Evolutionary conservation across 495 filamentous ascomycete genomes (phyloP), one percentile per base, ranked within the genome.

Genomic region (Tetracladium marchalianum): DNA sequence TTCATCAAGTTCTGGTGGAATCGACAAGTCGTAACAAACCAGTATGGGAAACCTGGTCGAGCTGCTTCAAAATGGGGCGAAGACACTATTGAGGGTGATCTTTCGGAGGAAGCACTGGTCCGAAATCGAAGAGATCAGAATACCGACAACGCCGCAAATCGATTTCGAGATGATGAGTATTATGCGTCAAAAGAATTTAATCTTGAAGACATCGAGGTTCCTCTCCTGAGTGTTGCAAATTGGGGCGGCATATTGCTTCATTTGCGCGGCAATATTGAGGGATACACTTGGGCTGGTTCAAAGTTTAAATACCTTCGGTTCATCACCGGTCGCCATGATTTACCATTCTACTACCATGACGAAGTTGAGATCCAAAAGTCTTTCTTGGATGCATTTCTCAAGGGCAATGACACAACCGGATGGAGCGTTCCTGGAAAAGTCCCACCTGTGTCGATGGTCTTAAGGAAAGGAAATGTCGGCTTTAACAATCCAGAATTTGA

Each of bases 351-450:
- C 22, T 27, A 27, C 22, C 22, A 27, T 7, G 22, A 27, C 7
- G 22, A 27, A 27, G 22, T 27, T 7, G 22, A 27, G 7, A 16
- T 84, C 0, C 79, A 84, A 53, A 66, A 65, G 17, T 75, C 71
- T 47, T 82, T 84, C 50, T 63, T 82, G 1, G 72, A 79, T 47
- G 80, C 79, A 0, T 84, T 82, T 53, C 69, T 84, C 27, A 80
- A 78, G 52, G 75, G 67, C 8, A 66, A 81, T 0, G 80, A 84
- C 50, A 62, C 61, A 0, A 62, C 52, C 0, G 79, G 78, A 1
- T 84, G 80, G 80, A 60, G 58, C 11, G 46, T 56, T 4, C 50
- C 56, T 0, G 74, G 76, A n/a, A 71, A 72, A 44, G 62, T 73
- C 0, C 63, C 79, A 0, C 66, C 72, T 12, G 76, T 82, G 24